phyloP scores from a whole-genome alignment of 2,329 filamentous ascomycete species.

The Botrytis deweyae region DNA sequence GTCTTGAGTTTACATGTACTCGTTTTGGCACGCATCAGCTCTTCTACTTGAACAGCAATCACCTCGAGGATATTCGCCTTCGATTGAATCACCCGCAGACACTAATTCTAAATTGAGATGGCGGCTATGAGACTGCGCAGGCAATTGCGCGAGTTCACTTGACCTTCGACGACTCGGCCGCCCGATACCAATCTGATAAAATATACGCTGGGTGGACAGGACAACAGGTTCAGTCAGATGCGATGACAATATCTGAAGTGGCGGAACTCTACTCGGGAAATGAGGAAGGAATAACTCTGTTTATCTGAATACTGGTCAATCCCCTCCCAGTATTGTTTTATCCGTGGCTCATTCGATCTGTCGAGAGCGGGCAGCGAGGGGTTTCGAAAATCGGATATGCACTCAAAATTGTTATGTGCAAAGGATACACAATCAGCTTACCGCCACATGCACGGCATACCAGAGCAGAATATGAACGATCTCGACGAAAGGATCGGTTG shows the following conservation, averaged over 20 bases:
- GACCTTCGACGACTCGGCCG: neutral
- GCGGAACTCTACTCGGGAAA: neutral
- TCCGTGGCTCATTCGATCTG: neutral
- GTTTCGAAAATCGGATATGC: too few relatives aligned
- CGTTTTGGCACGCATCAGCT: neutral
- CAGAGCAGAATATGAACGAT: neutral
- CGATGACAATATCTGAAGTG: neutral
- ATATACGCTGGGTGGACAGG: neutral
- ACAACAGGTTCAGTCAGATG: neutral
- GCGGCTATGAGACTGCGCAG: neutral
- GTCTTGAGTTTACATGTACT: neutral
- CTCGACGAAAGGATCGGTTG: neutral
- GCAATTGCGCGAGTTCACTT: neutral
- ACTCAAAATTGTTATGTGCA: neutral
- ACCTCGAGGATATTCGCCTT: neutral
- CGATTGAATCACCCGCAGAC: neutral
- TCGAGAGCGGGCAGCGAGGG: neutral
- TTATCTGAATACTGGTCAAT: too few relatives aligned
- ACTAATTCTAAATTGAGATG: neutral
- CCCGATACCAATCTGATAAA: neutral
- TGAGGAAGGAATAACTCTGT: neutral
- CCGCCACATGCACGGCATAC: neutral
- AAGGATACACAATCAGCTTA: neutral
- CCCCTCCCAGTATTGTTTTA: neutral
- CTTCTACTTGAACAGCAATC: neutral